Percentiles rank a stretch among this genome's conserved stretches.
phyloP scores from a whole-genome alignment of 306 rosid species.

The Mimosa bimucronata region DNA sequence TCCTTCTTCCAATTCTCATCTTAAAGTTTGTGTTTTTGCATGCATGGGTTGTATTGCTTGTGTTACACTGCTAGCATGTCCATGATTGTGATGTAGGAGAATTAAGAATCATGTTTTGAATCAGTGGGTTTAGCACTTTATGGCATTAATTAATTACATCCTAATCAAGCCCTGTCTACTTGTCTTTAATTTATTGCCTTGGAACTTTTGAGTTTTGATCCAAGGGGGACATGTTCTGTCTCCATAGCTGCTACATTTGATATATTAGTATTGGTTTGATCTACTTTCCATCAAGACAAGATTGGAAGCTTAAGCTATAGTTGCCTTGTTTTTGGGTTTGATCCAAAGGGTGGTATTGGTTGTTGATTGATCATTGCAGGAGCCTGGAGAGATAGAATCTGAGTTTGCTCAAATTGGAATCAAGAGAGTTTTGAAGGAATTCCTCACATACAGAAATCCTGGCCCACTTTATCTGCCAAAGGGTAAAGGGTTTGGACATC shows the following conservation, averaged over 20 bases:
- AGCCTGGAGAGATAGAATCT: conserved; percentile 70
- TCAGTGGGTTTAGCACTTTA: not conserved
- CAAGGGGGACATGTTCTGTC: not conserved
- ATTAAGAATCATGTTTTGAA: not conserved
- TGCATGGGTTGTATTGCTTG: not conserved
- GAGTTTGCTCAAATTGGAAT: conserved; percentile 75
- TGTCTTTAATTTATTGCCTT: not conserved
- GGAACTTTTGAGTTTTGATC: not conserved
- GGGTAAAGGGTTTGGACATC: conserved; percentile 56
- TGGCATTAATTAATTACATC: no score
- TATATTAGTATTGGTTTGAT: not conserved
- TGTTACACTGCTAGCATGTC: not conserved
- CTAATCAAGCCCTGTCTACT: not conserved
- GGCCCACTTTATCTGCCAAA: conserved; percentile 62
- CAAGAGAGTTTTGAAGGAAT: conserved; percentile 60
- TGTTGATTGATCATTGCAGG: conserved; percentile 43
- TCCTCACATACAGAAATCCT: conserved; percentile 61
- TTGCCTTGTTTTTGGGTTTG: no score
- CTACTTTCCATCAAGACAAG: not conserved
- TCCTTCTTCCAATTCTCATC: not conserved
- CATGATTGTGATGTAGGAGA: not conserved
- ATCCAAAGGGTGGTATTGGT: not conserved
- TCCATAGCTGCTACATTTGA: not conserved
- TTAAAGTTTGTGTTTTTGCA: not conserved
- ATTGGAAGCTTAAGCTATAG: not conserved